Evolutionary conservation across 2,329 filamentous ascomycete genomes (phyloP).

Genomic region (Diaporthe batatas): DNA sequence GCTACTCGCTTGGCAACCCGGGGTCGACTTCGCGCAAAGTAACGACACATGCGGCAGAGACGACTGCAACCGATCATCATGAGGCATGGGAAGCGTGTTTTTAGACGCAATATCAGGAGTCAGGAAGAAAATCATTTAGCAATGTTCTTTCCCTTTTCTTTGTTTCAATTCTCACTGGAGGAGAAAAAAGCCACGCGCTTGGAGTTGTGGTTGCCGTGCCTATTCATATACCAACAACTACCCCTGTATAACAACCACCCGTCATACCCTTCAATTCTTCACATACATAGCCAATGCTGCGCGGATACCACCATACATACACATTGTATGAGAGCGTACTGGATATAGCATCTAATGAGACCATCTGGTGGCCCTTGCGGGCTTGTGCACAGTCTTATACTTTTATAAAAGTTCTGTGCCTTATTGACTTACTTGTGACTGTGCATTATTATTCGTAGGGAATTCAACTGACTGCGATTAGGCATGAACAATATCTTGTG

Average conservation of each 20-base stretch:
- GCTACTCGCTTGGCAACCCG: too few species aligned
- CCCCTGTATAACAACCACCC: conserved; percentile 28
- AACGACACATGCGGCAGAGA: conserved; percentile 8
- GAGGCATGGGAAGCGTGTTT: conserved; percentile 25
- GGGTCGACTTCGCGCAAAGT: not conserved
- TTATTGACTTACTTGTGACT: not conserved
- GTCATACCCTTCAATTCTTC: conserved; percentile 34
- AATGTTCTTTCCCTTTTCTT: conserved; percentile 2
- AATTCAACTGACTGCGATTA: too few species aligned
- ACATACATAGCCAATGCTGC: conserved; percentile 32
- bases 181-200: conserved; percentile 23
- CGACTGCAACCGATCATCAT: not conserved
- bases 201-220: conserved; percentile 14
- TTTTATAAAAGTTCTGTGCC: not conserved
- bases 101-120: conserved; percentile 31
- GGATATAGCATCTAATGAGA: conserved; percentile 39
- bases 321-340: conserved; percentile 26
- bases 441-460: not conserved
- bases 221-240: conserved; percentile 33
- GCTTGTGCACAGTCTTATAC: not conserved
- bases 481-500: too few species aligned
- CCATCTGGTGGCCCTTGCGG: conserved; percentile 22
- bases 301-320: conserved; percentile 34
- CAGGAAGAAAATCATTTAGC: conserved; percentile 12
- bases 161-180: conserved; percentile 31